Conservation (phyloP, 352 stramenopile genomes). For the Phytophthora citricola region DNA sequence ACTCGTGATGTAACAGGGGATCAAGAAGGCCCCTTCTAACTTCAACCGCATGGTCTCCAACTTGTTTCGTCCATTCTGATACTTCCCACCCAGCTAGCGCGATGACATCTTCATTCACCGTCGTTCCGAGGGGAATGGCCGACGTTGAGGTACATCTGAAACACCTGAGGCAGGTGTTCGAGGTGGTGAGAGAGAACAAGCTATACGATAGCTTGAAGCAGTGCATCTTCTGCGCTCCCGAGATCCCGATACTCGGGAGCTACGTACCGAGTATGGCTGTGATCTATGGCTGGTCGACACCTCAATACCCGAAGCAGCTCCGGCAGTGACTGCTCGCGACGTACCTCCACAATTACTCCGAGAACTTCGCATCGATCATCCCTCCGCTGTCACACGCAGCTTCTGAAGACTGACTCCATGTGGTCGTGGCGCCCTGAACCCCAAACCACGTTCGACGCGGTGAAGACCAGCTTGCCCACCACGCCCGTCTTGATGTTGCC, state of each 20-base stretch:
- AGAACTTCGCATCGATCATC: not conserved
- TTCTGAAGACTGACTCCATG: not conserved
- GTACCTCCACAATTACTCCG: constrained; percentile 2
- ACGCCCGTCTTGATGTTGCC: not conserved
- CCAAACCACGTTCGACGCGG: not conserved
- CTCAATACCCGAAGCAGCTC: not conserved
- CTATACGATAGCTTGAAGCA: not conserved
- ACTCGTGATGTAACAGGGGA: constrained; percentile 34
- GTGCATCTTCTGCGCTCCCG: constrained; percentile 1
- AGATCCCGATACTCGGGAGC: not conserved
- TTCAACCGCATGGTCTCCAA: not conserved
- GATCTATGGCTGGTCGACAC: not conserved
- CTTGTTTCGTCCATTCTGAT: not conserved
- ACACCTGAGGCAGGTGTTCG: not conserved
- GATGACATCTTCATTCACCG: constrained; percentile 3
- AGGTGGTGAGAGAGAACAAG: constrained; percentile 5
- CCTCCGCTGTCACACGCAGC: not conserved
- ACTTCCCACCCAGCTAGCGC: constrained; percentile 1
- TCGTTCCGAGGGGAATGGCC: not conserved
- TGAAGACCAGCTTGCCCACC: not conserved
- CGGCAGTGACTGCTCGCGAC: not conserved
- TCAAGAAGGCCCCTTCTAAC: too few species aligned
- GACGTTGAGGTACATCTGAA: not conserved
- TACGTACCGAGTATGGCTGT: not conserved
- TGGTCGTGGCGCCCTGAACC: not conserved